These are phyloP conservation scores for Saccharomycopsis synnaedendra DNA, from an alignment of 805 yeast genomes.

Conservation along the genomic window DNA sequence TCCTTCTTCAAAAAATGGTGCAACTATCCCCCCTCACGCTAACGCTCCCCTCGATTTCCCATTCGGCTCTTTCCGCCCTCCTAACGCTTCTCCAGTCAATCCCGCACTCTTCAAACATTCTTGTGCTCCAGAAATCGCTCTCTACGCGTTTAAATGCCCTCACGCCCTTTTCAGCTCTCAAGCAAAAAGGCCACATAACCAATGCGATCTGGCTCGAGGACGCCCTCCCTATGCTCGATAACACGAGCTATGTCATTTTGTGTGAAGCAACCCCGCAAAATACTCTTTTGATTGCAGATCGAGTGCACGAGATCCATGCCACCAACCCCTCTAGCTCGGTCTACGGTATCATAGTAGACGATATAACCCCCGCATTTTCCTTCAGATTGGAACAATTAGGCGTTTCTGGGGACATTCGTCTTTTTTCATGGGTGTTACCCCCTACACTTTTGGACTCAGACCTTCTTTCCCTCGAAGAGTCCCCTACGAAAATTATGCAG, in stretches of 20 bases:
- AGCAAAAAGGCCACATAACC: slow-evolving; percentile 37
- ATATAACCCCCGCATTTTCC: slow-evolving; percentile 25
- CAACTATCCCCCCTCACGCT: slow-evolving; percentile 10
- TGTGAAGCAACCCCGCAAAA: slow-evolving; percentile 19
- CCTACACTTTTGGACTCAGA: slow-evolving; percentile 33
- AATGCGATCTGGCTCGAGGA: slow-evolving; percentile 36
- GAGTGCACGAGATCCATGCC: slow-evolving; percentile 17
- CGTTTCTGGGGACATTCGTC: slow-evolving; percentile 11
- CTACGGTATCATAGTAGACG: slow-evolving; percentile 24
- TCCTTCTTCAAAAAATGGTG: slow-evolving; percentile 7
- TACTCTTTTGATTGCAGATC: slow-evolving; percentile 12
- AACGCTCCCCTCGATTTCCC: slow-evolving; percentile 3
- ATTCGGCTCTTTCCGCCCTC: slow-evolving; percentile 6
- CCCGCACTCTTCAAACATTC: slow-evolving; percentile 6
- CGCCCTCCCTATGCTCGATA: slow-evolving; percentile 6
- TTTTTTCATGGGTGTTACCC: slow-evolving; percentile 29
- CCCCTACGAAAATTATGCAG: slow-evolving; percentile 22
- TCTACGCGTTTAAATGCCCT: slow-evolving; percentile 40
- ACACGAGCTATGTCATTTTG: slow-evolving; percentile 19
- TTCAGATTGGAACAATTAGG: slow-evolving; percentile 24
- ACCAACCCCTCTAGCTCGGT: slow-evolving; percentile 15
- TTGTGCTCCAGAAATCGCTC: slow-evolving; percentile 28
- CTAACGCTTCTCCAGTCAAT: neutral
- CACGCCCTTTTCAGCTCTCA: slow-evolving; percentile 43
- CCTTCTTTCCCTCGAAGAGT: slow-evolving; percentile 31